Base-by-base conservation (phyloP, 257 asterid species). In the Forsythia viridissima region DNA sequence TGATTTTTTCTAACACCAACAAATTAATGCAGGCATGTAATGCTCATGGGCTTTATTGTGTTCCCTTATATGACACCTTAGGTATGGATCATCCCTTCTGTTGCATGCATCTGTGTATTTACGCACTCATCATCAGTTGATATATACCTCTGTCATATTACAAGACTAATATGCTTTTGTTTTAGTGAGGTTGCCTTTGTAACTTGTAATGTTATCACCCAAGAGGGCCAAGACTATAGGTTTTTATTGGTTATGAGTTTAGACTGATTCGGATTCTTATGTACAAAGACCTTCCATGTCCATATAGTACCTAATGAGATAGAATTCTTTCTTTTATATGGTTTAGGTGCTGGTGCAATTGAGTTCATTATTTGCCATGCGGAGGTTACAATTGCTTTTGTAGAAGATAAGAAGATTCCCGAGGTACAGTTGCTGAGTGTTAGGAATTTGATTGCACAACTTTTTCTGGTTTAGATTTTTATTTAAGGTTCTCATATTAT, bases 311-410 rank as follows among this genome's bases (percentile, higher is more conserved):
- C 41, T 71, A 40, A 40, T 55, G 69, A 44, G 76, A 71, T 71
- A 73, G 82, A 51, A 52, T 82, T 74, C 21, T 80, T 83, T 74
- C 69, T 20, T 67, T 20, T 77, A 80, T 70, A 83, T 84, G 84
- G 42, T 75, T 76, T 81, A 96, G 99, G 99, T 82, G 97, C 98
- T 87, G 95, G 96, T 12, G 99, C 99, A 37, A 80, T 96, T 42
- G 97, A 96, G 84, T 96, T 91, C 86, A 90, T 96, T 84, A 90
- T 96, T 46, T 90, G 94, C 85, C 99, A 96, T 86, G 98, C 99
- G 5, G 99, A 96, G 90, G 87, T 96, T 82, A 46, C 86, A 84
- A 87, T 93, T 77, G 88, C 97, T 85, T 96, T 96, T 84, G 93
- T 90, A 34, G 98, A 96, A 87, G 99, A 92, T 85, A 96, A 90